Evolutionary conservation across 78 protist species (phyloP).

Genomic region (Capsaspora owczarzaki): DNA sequence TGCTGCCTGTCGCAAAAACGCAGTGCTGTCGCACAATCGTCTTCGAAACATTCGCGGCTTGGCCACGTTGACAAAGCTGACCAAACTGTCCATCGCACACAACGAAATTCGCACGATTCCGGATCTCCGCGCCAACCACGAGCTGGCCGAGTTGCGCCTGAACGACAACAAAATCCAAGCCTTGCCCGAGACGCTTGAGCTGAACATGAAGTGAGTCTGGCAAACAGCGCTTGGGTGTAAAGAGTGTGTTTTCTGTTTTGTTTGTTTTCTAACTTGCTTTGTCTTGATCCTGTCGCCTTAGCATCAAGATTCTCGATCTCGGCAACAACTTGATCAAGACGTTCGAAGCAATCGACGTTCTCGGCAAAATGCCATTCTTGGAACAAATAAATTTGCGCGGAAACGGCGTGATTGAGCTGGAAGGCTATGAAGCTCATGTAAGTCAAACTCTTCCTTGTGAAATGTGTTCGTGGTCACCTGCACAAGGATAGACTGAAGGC

Average conservation of each 20-base stretch:
- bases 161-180: conserved; percentile 20
- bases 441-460: no score
- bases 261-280: background rate
- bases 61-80: background rate
- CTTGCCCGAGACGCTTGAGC: conserved; percentile 11
- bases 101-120: conserved; percentile 6
- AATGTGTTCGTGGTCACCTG: no score
- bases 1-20: no score
- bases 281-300: background rate
- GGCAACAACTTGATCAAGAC: background rate
- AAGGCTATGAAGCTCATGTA: no score
- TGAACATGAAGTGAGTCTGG: background rate
- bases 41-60: background rate
- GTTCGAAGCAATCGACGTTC: background rate
- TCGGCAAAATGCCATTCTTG: background rate
- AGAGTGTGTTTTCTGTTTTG: background rate
- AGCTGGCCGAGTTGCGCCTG: conserved; percentile 5
- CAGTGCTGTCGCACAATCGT: conserved; percentile 13
- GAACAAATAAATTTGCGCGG: background rate
- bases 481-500: no score
- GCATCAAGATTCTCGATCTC: background rate
- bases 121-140: background rate
- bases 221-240: no score
- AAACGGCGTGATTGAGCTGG: background rate
- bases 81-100: conserved; percentile 18